A percentile compares a stretch with the other conserved stretches of the same genome.
Evolutionary conservation across 2,329 filamentous ascomycete species (phyloP).

Genomic region (Colletotrichum gloeosporioides): DNA sequence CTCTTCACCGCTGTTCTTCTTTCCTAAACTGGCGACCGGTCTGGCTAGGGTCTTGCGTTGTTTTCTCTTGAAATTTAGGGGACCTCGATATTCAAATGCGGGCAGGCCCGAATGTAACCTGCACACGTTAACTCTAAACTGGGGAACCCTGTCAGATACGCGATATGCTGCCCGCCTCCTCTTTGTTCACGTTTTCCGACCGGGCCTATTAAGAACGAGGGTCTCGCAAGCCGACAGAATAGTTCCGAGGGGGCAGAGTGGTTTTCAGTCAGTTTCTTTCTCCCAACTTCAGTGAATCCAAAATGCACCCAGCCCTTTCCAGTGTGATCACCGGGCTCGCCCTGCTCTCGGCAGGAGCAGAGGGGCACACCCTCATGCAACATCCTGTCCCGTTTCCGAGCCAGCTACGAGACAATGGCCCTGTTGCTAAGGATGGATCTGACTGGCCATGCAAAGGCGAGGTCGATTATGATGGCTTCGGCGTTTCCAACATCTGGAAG

Average conservation of each 20-base stretch:
- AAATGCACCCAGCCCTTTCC: not conserved
- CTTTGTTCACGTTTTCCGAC: not conserved
- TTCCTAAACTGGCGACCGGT: not conserved
- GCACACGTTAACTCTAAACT: not conserved
- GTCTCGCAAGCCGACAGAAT: not conserved
- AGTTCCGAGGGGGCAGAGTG: not conserved
- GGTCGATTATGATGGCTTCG: not conserved
- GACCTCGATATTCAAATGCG: not conserved
- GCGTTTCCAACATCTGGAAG: not conserved
- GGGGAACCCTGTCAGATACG: not conserved
- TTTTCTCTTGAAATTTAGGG: not conserved
- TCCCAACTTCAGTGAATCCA: not conserved
- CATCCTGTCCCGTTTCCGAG: not conserved
- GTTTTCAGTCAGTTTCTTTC: not conserved
- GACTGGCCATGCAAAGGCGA: not conserved
- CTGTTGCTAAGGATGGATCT: not conserved
- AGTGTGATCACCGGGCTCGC: not conserved
- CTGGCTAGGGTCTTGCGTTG: not conserved
- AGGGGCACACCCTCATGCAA: not conserved
- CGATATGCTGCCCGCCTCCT: not conserved
- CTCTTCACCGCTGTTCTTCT: not conserved
- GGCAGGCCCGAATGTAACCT: not conserved
- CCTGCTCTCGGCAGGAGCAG: not conserved
- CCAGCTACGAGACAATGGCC: not conserved
- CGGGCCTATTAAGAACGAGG: not conserved